Percentiles rank a stretch among this genome's conserved stretches.
These are phyloP conservation scores for Coniella lustricola DNA, from an alignment of 2,329 filamentous ascomycete genomes.

Conservation along the genomic window DNA sequence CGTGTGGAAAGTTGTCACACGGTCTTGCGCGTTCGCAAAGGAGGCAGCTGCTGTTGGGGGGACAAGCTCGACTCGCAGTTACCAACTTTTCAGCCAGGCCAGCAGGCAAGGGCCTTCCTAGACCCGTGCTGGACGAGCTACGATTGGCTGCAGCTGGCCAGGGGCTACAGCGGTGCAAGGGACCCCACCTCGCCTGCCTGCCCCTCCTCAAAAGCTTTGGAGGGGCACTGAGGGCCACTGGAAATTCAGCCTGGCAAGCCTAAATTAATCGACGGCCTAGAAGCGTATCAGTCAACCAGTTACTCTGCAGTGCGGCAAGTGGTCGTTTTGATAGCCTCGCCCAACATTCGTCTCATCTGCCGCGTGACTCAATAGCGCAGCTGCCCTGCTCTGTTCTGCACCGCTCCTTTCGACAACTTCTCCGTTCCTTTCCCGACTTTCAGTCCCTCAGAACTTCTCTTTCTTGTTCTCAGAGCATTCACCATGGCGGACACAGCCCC, in stretches of 20 bases:
- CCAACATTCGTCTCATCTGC: neutral
- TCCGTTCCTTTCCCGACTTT: neutral
- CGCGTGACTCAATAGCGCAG: constrained; percentile 9
- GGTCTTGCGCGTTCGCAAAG: constrained; percentile 1
- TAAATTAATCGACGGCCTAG: neutral
- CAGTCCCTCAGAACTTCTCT: neutral
- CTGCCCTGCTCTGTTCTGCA: neutral
- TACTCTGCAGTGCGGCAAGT: neutral
- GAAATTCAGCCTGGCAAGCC: neutral
- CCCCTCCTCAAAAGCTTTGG: constrained; percentile 2
- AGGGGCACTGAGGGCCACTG: neutral
- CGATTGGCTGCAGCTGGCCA: constrained; percentile 3
- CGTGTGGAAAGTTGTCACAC: neutral
- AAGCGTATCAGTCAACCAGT: neutral
- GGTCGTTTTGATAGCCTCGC: neutral
- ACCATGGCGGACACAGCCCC: constrained; percentile 21
- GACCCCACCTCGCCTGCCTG: constrained; percentile 1
- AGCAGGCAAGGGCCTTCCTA: constrained; percentile 2
- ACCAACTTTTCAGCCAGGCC: constrained; percentile 9
- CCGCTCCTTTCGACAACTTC: neutral
- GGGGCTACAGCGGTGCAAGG: neutral
- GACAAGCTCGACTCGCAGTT: neutral
- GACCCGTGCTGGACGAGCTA: neutral
- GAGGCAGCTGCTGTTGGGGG: constrained; percentile 2
- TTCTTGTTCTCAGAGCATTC: constrained; percentile 10